Percentiles rank a stretch among this genome's conserved stretches.
phyloP scores from a whole-genome alignment of 2,329 filamentous ascomycete genomes.

The Sclerotinia borealis region DNA sequence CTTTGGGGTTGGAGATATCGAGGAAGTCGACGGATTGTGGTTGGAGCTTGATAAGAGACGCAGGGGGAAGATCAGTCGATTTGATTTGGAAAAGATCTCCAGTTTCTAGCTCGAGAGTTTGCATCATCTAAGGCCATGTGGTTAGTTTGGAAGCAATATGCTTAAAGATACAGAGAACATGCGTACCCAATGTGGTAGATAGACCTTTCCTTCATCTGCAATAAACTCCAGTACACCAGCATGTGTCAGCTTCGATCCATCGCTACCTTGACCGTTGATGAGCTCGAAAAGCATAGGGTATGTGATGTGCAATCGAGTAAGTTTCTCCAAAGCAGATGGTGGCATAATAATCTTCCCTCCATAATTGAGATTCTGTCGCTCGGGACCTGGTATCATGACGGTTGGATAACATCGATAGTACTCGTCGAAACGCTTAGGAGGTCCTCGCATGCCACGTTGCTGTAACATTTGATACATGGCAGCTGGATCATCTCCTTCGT shows the following conservation, averaged over 20 bases:
- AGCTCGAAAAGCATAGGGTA: slow-evolving; percentile 97
- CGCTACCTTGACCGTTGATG: slow-evolving; percentile 68
- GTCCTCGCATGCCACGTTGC: slow-evolving; percentile 21
- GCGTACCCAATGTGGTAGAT: slow-evolving; percentile 86
- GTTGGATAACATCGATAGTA: slow-evolving; percentile 97
- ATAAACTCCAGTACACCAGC: slow-evolving; percentile 96
- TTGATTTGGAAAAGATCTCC: slow-evolving; percentile 94
- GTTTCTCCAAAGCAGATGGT: slow-evolving; percentile 93
- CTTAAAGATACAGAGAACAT: not conserved
- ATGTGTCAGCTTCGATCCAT: slow-evolving; percentile 70
- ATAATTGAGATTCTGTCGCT: slow-evolving; percentile 85
- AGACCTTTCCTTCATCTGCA: slow-evolving; percentile 92
- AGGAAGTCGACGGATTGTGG: slow-evolving; percentile 90
- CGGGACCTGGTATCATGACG: slow-evolving; percentile 85
- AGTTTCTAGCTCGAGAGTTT: slow-evolving; percentile 79
- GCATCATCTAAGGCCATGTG: slow-evolving; percentile 67
- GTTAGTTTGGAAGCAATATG: not conserved
- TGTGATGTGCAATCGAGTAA: slow-evolving; percentile 90
- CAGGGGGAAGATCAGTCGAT: slow-evolving; percentile 85
- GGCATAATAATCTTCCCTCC: slow-evolving; percentile 97
- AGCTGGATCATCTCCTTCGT: slow-evolving; percentile 29
- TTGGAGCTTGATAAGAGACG: slow-evolving; percentile 92
- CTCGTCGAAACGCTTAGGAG: slow-evolving; percentile 83
- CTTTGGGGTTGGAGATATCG: slow-evolving; percentile 94
- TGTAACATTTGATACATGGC: slow-evolving; percentile 31